phyloP scores from a whole-genome alignment of 768 basidiomycete genomes.

The Phaffia tasmanica region DNA sequence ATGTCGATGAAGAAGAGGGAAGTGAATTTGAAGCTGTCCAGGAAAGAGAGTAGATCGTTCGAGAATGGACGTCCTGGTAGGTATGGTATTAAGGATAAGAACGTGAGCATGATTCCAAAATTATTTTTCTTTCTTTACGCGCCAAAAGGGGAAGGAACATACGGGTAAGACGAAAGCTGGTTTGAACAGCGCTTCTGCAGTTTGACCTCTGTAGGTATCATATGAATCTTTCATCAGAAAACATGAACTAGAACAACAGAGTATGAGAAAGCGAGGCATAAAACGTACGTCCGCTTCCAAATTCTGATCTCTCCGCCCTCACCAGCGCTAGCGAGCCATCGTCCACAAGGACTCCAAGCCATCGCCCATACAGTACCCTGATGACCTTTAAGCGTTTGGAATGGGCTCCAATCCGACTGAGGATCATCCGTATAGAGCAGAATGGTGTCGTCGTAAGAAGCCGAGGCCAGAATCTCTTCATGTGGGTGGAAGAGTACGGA shows the following conservation, averaged over 20 bases:
- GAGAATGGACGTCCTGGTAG: slow-evolving; percentile 23
- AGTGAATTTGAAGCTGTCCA: slow-evolving; percentile 45
- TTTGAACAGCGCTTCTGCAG: not conserved
- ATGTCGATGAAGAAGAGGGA: too few species aligned
- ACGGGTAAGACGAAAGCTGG: not conserved
- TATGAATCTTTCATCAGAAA: too few species aligned
- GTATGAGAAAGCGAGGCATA: not conserved
- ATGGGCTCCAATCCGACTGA: slow-evolving; percentile 84
- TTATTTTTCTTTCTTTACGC: too few species aligned
- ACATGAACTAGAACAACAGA: not conserved
- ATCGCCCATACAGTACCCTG: slow-evolving; percentile 84
- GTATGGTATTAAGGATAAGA: not conserved
- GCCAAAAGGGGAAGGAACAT: not conserved
- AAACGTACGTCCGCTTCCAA: slow-evolving; percentile 53
- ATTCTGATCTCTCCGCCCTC: slow-evolving; percentile 75
- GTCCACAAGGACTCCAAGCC: slow-evolving; percentile 62
- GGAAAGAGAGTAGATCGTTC: slow-evolving; percentile 68
- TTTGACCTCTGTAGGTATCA: not conserved
- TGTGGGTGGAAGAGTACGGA: slow-evolving; percentile 86
- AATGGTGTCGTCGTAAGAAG: slow-evolving; percentile 92
- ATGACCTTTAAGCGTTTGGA: slow-evolving; percentile 69
- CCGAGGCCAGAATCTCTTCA: slow-evolving; percentile 95
- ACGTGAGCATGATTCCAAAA: not conserved
- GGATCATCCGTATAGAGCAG: slow-evolving; percentile 89
- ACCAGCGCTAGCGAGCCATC: slow-evolving; percentile 73